phyloP scores from a whole-genome alignment of 805 yeast genomes.

The Barnettozyma siamensis region DNA sequence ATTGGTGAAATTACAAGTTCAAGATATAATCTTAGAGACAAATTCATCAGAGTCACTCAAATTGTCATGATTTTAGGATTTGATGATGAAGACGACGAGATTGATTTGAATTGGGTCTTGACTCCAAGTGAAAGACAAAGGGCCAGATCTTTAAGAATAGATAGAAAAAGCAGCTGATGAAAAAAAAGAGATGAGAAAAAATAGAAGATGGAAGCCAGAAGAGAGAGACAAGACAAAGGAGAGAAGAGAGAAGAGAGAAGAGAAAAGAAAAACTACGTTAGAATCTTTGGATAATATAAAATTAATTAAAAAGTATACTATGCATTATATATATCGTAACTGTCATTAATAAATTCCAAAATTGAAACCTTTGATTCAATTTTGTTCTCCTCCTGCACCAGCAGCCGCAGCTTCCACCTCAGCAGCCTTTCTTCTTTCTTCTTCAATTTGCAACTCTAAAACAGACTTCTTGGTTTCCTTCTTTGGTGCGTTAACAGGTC shows the following conservation, averaged over 20 bases:
- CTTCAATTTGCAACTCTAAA: constrained; percentile 24
- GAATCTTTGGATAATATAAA: no score
- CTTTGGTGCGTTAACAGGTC: constrained; percentile 17
- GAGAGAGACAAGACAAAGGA: no score
- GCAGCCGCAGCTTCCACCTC: no score
- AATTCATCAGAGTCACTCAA: constrained; percentile 78
- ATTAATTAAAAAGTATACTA: no score
- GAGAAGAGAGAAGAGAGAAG: no score
- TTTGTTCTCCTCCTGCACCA: no score
- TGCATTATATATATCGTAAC: no score
- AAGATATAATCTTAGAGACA: constrained; percentile 68
- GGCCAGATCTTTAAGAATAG: constrained; percentile 52
- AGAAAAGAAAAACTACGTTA: no score
- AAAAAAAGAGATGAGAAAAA: no score
- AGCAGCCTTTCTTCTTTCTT: constrained; percentile 18
- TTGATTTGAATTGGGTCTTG: constrained; percentile 62
- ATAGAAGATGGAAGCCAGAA: no score
- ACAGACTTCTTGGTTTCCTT: constrained; percentile 16
- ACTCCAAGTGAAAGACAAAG: constrained; percentile 68
- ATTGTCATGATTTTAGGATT: constrained; percentile 74
- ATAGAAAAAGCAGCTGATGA: constrained; percentile 16
- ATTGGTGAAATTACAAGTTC: constrained; percentile 70
- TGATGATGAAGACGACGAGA: constrained; percentile 61
- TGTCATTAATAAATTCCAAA: no score
- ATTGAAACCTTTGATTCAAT: no score